Base-by-base conservation (phyloP, 1,284 basidiomycete genomes). In the Rhodotorula glutinis region DNA sequence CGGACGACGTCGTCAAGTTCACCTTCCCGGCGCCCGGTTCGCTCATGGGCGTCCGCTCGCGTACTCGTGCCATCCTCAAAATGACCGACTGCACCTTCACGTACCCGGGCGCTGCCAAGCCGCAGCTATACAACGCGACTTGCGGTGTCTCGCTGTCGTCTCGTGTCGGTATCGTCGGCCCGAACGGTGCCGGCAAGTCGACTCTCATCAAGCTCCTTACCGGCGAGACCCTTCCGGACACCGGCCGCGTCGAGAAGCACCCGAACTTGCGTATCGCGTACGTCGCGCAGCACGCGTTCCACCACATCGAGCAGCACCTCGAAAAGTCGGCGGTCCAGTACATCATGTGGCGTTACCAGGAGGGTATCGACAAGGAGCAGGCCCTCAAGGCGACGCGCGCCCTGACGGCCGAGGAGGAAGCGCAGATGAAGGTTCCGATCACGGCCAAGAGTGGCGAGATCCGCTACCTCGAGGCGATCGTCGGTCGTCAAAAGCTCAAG, bases 331-430 rank as follows among this genome's bases (percentile, higher is more conserved):
- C 93, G 27, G 91, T 95, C 67, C 88, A 89, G 69, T 97, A 97
- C 78, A 96, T 97, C 76, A 92, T 95, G 81, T 98, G 95, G 95
- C 90, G 95, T 76, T 98, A 94, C 86, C 94, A 98, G 80, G 94
- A 97, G 79, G 96, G 95, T 57, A 91, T 96, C 80, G 95, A 98
- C 83, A 90, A 94, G 87, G 83, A 98, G 81, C 83, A 97, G 66
- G 79, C 96, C 72, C 92, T 96, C 81, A 98, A 97, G 81, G 86
- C 85, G 8, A 95, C 93, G 30, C 92, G 95, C 72, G 87, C 88
- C 47, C 80, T 98, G 72, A 91, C 92, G n/a, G 85, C 86, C 53
- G 94, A 92, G 79, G 95, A 98, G 77, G 86, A 88, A 78, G 84
- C 82, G 14, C 78, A 90, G 75, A 83, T 97, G 75, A 91, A 95